Percentiles rank a stretch among this genome's conserved stretches.
Evolutionary conservation across 2,329 filamentous ascomycete species (phyloP).

Genomic region (Claviceps citrina): DNA sequence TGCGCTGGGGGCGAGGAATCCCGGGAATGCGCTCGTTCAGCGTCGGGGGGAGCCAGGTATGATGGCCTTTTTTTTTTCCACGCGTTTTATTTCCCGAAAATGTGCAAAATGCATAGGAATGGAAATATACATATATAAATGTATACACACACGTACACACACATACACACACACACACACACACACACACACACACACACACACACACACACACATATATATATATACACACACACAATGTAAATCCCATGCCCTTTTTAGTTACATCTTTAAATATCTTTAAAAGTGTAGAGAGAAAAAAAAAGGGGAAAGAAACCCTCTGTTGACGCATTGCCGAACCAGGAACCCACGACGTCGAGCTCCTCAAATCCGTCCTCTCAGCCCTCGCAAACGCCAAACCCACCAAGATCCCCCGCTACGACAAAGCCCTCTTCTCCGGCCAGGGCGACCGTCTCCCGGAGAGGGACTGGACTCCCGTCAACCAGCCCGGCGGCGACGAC

Average conservation of each 20-base stretch:
- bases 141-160: too few species aligned
- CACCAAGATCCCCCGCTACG: conserved; percentile 55
- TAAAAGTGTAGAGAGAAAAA: too few species aligned
- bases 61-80: neutral
- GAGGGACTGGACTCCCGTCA: conserved; percentile 44
- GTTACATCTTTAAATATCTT: too few species aligned
- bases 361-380: conserved; percentile 47
- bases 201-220: too few species aligned
- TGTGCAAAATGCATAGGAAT: too few species aligned
- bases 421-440: conserved; percentile 65
- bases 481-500: conserved; percentile 33
- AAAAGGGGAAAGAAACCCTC: neutral
- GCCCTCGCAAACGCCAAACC: conserved; percentile 36
- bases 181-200: too few species aligned
- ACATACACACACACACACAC: too few species aligned
- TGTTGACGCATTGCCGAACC: too few species aligned
- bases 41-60: conserved; percentile 65
- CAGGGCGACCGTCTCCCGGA: conserved; percentile 58
- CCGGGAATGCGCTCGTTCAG: conserved; percentile 60
- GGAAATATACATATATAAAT: too few species aligned
- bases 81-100: too few species aligned
- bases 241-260: too few species aligned
- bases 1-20: conserved; percentile 46
- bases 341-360: conserved; percentile 56
- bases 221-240: too few species aligned